These are phyloP conservation scores for Clarkia xantiana DNA, from an alignment of 345 rosid genomes.

Conservation along the genomic window DNA sequence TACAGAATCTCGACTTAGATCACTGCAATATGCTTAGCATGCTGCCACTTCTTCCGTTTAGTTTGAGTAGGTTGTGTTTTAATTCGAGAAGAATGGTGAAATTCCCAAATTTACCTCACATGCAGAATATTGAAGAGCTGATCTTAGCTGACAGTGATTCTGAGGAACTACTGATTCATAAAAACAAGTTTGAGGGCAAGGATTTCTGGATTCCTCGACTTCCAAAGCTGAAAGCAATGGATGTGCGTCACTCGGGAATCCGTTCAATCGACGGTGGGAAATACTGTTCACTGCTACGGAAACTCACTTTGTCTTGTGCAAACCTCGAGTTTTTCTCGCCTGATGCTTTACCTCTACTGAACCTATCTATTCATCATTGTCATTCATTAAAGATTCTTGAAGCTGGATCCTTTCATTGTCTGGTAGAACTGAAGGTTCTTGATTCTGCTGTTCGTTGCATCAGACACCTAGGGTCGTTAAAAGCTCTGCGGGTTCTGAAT, in stretches of 20 bases:
- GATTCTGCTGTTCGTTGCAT: neutral
- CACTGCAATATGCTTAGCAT: neutral
- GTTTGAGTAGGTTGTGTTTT: neutral
- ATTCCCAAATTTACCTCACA: neutral
- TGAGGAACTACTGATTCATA: neutral
- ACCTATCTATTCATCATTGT: neutral
- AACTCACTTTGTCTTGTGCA: neutral
- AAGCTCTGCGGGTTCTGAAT: neutral
- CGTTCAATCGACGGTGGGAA: neutral
- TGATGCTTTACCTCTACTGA: neutral
- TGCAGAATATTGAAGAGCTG: neutral
- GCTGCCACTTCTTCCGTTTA: slow-evolving; percentile 3
- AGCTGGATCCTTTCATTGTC: neutral
- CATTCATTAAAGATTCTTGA: neutral
- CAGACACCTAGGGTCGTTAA: neutral
- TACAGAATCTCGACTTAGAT: slow-evolving; percentile 2
- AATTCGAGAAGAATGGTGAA: neutral
- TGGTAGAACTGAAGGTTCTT: neutral
- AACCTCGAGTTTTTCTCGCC: neutral
- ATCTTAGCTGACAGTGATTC: neutral
- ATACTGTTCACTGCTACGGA: neutral
- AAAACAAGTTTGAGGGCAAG: neutral
- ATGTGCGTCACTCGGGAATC: neutral
- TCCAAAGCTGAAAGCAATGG: slow-evolving; percentile 2
- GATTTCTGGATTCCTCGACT: neutral